Percentiles rank a stretch among this genome's conserved stretches.
These are phyloP conservation scores for Tetrahymena borealis DNA, from an alignment of 73 alveolate species.

Conservation along the genomic window DNA sequence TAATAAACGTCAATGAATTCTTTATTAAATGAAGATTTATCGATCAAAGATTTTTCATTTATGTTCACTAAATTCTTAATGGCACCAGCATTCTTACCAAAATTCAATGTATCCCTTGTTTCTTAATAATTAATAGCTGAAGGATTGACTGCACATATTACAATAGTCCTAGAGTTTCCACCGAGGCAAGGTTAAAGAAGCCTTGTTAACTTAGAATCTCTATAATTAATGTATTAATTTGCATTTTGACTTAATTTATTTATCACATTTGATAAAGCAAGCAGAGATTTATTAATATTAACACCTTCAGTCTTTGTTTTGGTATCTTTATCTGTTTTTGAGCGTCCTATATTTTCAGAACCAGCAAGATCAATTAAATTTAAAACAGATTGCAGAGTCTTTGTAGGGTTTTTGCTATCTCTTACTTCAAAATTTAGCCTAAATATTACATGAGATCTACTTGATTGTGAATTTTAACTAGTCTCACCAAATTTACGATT, in stretches of 20 bases:
- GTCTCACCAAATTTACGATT: not conserved
- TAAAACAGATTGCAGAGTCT: not conserved
- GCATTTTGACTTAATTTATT: constrained; percentile 84
- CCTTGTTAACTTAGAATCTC: constrained; percentile 92
- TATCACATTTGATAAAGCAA: constrained; percentile 93
- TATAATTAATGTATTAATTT: constrained; percentile 67
- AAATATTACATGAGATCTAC: not conserved
- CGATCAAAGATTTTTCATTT: constrained; percentile 46
- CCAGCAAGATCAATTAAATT: not conserved
- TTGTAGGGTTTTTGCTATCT: not conserved
- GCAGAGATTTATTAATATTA: constrained; percentile 79
- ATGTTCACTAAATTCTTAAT: constrained; percentile 51
- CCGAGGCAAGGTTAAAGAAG: constrained; percentile 85
- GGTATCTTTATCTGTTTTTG: not conserved
- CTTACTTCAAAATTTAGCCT: not conserved
- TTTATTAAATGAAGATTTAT: constrained; percentile 42
- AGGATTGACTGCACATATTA: constrained; percentile 34
- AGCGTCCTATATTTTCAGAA: not conserved
- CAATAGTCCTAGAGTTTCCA: constrained; percentile 86
- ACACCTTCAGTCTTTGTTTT: constrained; percentile 60
- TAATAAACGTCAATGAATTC: constrained; percentile 37
- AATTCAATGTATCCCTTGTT: constrained; percentile 69
- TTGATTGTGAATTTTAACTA: not conserved
- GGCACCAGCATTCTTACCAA: constrained; percentile 81
- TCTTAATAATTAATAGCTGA: constrained; percentile 74